Conservation (phyloP, 2,329 filamentous ascomycete species). For the Aspergillus pseudoviridinutans region DNA sequence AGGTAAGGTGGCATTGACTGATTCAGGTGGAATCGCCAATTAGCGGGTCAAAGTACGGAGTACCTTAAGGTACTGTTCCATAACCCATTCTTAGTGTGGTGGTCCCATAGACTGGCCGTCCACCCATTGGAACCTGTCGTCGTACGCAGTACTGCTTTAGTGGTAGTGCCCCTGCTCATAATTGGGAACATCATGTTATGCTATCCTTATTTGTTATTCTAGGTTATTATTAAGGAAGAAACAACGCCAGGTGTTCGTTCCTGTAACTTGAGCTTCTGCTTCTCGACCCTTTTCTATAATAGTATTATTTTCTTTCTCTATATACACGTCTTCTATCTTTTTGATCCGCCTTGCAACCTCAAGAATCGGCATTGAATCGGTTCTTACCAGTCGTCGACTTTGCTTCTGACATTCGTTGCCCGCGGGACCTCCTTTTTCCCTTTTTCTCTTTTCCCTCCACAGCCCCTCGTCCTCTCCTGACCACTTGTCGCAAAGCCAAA, state of each 20-base stretch:
- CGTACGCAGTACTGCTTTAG: no score
- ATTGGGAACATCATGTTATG: neutral
- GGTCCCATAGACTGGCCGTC: constrained; percentile 11
- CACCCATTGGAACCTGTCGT: no score
- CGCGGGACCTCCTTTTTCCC: neutral
- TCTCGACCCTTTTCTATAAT: constrained; percentile 4
- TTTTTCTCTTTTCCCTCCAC: neutral
- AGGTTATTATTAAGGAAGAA: neutral
- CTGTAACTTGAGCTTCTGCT: constrained; percentile 9
- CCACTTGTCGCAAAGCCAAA: neutral
- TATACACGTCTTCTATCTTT: neutral
- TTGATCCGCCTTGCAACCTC: neutral
- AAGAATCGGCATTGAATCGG: neutral
- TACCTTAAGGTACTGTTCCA: neutral
- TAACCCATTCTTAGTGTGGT: constrained; percentile 17
- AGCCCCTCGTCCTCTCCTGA: constrained; percentile 1
- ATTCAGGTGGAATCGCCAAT: neutral
- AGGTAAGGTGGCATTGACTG: neutral
- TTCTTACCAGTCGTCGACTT: neutral
- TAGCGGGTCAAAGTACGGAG: neutral
- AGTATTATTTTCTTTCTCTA: neutral
- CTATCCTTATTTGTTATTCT: no score
- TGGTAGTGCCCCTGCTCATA: neutral
- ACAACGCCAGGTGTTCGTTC: constrained; percentile 24
- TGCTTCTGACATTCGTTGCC: constrained; percentile 1